Percentiles rank a stretch among this genome's conserved stretches.
Conservation (phyloP, 2,329 filamentous ascomycete species). For the Aphanoascus verrucosus region DNA sequence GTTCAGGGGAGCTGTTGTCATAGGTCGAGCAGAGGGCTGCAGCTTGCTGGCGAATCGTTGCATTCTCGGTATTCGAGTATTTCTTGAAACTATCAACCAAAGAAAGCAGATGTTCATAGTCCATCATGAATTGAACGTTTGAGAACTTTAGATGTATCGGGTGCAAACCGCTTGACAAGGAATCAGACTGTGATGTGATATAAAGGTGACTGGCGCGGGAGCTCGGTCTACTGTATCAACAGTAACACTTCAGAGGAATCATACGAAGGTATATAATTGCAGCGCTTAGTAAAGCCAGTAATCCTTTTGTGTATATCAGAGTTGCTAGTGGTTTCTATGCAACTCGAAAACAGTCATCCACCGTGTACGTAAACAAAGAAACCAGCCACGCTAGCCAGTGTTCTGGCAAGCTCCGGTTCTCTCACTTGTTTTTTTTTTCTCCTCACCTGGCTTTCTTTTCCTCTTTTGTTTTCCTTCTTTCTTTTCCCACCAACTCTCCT, state of each 20-base stretch:
- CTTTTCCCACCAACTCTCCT: neutral
- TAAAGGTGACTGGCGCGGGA: too few relatives aligned
- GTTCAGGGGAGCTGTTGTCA: neutral
- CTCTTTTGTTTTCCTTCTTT: too few relatives aligned
- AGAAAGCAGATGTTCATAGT: neutral
- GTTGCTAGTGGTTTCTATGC: neutral
- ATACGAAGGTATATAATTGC: too few relatives aligned
- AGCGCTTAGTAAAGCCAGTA: too few relatives aligned
- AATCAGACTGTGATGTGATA: too few relatives aligned
- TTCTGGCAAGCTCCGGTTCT: constrained; percentile 1
- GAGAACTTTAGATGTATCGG: too few relatives aligned
- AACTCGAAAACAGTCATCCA: neutral
- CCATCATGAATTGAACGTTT: too few relatives aligned
- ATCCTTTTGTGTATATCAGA: too few relatives aligned
- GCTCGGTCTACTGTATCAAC: too few relatives aligned
- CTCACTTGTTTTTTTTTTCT: neutral
- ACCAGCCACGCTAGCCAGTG: constrained; percentile 4
- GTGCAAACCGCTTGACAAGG: too few relatives aligned
- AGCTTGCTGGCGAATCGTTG: neutral
- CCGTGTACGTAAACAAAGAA: constrained; percentile 10
- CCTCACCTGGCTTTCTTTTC: too few relatives aligned
- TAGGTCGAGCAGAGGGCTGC: neutral
- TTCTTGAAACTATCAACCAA: neutral
- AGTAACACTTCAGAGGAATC: too few relatives aligned
- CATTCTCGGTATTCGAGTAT: neutral